Evolutionary conservation across 805 yeast species (phyloP).

Genomic region (Nakazawaea anatomiae): DNA sequence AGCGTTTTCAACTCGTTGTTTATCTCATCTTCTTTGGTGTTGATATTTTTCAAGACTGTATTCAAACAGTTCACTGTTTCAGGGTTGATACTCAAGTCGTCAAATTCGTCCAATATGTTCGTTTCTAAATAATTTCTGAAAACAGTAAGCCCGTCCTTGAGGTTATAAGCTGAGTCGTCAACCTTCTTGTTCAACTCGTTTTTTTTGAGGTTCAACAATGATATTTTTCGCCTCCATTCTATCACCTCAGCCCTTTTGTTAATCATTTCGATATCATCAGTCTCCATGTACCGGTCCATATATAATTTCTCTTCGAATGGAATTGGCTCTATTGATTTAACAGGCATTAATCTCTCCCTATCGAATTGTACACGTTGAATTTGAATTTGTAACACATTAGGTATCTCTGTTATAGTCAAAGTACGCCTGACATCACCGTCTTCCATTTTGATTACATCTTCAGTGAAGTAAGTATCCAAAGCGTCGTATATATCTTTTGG

Average conservation of each 20-base stretch:
- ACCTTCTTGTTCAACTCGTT: conserved; percentile 37
- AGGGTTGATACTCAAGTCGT: conserved; percentile 39
- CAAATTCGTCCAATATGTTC: conserved; percentile 27
- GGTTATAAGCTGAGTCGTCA: conserved; percentile 39
- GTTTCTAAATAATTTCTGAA: conserved; percentile 52
- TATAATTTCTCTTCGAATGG: conserved; percentile 74
- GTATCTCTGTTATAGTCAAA: conserved; percentile 64
- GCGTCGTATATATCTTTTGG: conserved; percentile 90
- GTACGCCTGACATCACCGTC: conserved; percentile 72
- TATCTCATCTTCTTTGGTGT: conserved; percentile 11
- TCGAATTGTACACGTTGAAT: conserved; percentile 93
- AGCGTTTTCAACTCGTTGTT: conserved; percentile 37
- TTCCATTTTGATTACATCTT: conserved; percentile 61
- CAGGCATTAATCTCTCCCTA: conserved; percentile 62
- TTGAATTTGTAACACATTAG: conserved; percentile 83
- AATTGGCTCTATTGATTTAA: conserved; percentile 76
- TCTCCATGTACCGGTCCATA: conserved; percentile 83
- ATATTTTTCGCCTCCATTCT: conserved; percentile 55
- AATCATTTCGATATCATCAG: conserved; percentile 50
- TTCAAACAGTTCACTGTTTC: conserved; percentile 41
- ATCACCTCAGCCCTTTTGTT: conserved; percentile 50
- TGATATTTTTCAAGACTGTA: conserved; percentile 33
- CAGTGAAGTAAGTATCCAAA: conserved; percentile 75
- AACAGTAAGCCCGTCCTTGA: conserved; percentile 46
- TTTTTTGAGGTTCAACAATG: conserved; percentile 35